A percentile compares a stretch with the other conserved stretches of the same genome.
These are phyloP conservation scores for Pholiota conissans DNA, from an alignment of 768 basidiomycete species.

Conservation along the genomic window DNA sequence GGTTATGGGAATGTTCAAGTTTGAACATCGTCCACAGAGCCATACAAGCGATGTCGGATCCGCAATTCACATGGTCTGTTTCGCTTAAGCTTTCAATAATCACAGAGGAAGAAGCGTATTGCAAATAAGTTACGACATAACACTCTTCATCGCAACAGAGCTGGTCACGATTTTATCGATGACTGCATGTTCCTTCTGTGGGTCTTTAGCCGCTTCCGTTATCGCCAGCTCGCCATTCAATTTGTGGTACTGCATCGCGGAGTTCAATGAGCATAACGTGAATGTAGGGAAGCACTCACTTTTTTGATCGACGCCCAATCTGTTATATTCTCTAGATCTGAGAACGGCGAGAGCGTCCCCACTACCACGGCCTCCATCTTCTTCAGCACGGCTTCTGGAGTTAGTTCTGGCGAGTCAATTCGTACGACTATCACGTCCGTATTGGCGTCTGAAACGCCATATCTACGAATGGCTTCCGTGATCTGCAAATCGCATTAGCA, in stretches of 20 bases:
- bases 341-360: conserved; percentile 54
- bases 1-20: neutral
- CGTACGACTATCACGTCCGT: conserved; percentile 72
- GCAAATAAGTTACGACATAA: conserved; percentile 34
- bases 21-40: neutral
- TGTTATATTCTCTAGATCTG: conserved; percentile 44
- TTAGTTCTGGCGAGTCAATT: conserved; percentile 42
- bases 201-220: conserved; percentile 32
- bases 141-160: conserved; percentile 79
- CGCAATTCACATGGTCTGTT: too few species aligned
- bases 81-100: too few species aligned
- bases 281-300: conserved; percentile 41
- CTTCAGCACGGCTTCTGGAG: conserved; percentile 39
- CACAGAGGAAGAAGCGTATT: too few species aligned
- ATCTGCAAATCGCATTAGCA: conserved; percentile 50
- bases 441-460: conserved; percentile 74
- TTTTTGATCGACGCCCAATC: conserved; percentile 79
- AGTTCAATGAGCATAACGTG: neutral
- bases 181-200: conserved; percentile 33
- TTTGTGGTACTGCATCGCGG: conserved; percentile 57
- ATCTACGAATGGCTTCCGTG: conserved; percentile 81
- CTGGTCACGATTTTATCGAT: conserved; percentile 75
- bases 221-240: conserved; percentile 53
- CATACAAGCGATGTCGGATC: neutral
- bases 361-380: conserved; percentile 58